phyloP scores from a whole-genome alignment of 352 stramenopile genomes.

The Globisporangium uncinulatum region DNA sequence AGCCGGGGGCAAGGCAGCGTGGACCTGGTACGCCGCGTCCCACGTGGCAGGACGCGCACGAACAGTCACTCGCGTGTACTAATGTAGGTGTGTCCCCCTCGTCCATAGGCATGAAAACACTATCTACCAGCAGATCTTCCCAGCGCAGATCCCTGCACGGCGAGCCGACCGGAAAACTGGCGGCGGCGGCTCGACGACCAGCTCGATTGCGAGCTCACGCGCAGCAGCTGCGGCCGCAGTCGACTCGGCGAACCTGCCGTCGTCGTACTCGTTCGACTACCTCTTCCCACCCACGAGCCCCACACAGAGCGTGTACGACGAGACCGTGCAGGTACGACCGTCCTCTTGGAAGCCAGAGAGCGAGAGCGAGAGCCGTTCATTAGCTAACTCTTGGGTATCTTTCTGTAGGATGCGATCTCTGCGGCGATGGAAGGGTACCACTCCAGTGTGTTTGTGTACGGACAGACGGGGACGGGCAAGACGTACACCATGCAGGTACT shows the following conservation, averaged over 20 bases:
- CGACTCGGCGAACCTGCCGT: slow-evolving; percentile 37
- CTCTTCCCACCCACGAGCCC: slow-evolving; percentile 66
- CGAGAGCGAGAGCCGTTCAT: background rate
- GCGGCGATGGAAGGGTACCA: slow-evolving; percentile 75
- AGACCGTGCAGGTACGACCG: slow-evolving; percentile 52
- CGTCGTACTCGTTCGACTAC: slow-evolving; percentile 84
- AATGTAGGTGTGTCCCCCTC: background rate
- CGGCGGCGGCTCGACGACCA: slow-evolving; percentile 26
- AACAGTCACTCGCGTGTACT: background rate
- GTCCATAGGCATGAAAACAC: slow-evolving; percentile 77
- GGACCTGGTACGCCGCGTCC: slow-evolving; percentile 50
- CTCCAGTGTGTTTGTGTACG: slow-evolving; percentile 89
- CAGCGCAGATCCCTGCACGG: slow-evolving; percentile 43
- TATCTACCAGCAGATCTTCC: slow-evolving; percentile 88
- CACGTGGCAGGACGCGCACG: background rate
- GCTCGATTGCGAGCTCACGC: slow-evolving; percentile 25
- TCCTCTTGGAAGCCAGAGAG: background rate
- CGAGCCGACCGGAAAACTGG: slow-evolving; percentile 19
- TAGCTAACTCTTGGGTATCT: background rate
- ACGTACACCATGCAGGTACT: slow-evolving; percentile 76
- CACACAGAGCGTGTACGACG: slow-evolving; percentile 82
- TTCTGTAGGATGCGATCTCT: slow-evolving; percentile 47
- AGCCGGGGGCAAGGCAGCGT: slow-evolving; percentile 68
- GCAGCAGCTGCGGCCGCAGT: background rate
- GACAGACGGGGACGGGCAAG: slow-evolving; percentile 87